A percentile compares a stretch with the other conserved stretches of the same genome.
Conservation (phyloP, 1,139 yeast genomes). For the Lodderomyces margitis region DNA sequence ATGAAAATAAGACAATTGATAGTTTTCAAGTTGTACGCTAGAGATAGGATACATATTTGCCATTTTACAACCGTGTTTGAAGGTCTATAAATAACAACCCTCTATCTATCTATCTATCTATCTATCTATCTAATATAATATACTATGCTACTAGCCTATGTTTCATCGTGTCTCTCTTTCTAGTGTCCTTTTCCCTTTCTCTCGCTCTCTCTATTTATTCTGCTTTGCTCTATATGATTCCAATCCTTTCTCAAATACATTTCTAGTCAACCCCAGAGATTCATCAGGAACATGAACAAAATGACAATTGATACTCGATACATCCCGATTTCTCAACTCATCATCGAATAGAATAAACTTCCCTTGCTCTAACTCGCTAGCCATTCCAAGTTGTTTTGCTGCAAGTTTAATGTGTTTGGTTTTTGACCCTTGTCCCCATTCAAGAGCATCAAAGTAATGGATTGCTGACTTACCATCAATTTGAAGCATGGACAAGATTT, state of each 20-base stretch:
- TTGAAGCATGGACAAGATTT: slow-evolving; percentile 48
- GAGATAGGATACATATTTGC: slow-evolving; percentile 2
- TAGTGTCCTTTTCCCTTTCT: no score
- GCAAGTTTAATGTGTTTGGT: slow-evolving; percentile 53
- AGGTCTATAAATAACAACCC: background rate
- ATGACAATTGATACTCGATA: slow-evolving; percentile 57
- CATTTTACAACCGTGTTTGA: background rate
- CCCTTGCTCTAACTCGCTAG: slow-evolving; percentile 41
- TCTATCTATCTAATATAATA: background rate
- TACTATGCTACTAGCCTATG: no score
- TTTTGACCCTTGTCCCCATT: slow-evolving; percentile 72
- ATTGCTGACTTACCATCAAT: slow-evolving; percentile 49
- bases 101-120: slow-evolving; percentile 4
- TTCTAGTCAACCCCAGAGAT: slow-evolving; percentile 49
- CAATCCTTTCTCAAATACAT: slow-evolving; percentile 45
- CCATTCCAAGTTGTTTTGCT: slow-evolving; percentile 36
- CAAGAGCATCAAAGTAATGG: slow-evolving; percentile 49
- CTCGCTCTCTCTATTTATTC: background rate
- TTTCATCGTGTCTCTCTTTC: no score
- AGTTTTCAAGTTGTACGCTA: slow-evolving; percentile 1
- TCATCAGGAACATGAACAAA: slow-evolving; percentile 52
- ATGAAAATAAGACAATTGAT: slow-evolving; percentile 25
- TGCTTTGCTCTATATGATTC: slow-evolving; percentile 23
- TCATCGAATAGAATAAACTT: slow-evolving; percentile 69
- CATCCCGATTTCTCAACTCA: slow-evolving; percentile 65